These are phyloP conservation scores for Tritrichomonas musculus DNA, from an alignment of 208 protist genomes.

Conservation along the genomic window DNA sequence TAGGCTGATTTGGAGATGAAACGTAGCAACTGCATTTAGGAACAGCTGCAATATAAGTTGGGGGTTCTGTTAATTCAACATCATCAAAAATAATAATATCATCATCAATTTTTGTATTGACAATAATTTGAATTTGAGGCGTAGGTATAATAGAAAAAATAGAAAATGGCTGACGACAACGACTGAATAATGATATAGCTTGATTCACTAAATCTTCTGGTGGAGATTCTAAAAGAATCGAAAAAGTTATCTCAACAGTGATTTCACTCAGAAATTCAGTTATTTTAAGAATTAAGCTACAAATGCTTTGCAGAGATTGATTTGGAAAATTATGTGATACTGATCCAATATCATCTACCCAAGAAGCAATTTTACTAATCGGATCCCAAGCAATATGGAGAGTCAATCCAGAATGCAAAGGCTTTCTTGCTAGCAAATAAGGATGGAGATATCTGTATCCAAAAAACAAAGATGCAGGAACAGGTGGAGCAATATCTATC, in stretches of 20 bases:
- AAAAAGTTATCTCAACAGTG: background rate
- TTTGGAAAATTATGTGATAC: background rate
- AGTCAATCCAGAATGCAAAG: background rate
- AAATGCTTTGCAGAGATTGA: background rate
- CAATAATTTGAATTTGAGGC: background rate
- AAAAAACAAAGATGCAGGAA: background rate
- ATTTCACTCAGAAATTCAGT: background rate
- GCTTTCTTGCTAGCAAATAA: background rate
- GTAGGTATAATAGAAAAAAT: background rate
- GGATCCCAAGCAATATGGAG: background rate
- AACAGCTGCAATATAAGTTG: background rate
- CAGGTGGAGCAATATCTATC: background rate
- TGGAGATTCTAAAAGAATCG: background rate
- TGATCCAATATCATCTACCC: slow-evolving; percentile 6
- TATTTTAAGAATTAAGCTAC: background rate
- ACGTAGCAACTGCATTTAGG: background rate
- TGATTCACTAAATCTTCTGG: background rate
- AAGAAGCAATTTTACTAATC: background rate
- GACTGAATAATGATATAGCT: background rate
- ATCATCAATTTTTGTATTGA: background rate
- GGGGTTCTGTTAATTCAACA: background rate
- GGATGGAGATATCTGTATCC: slow-evolving; percentile 3
- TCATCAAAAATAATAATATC: background rate
- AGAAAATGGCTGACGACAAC: background rate
- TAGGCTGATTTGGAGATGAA: background rate